Percentiles rank a stretch among this genome's conserved stretches.
Conservation (phyloP, 352 stramenopile genomes). For the Pythium graminicola region DNA sequence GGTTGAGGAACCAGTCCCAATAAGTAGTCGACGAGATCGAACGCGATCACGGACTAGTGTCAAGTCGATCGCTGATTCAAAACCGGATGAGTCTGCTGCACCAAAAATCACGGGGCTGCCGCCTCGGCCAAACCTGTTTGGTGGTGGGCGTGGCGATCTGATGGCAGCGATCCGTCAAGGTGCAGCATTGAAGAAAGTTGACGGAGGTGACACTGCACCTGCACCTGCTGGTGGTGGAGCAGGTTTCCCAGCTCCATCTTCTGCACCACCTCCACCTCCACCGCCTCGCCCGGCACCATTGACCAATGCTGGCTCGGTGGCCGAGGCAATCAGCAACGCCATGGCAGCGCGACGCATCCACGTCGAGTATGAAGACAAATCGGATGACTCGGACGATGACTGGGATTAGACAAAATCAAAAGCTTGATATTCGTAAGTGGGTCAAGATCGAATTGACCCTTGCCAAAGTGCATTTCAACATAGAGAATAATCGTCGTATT, state of each 20-base stretch:
- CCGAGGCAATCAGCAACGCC: constrained; percentile 74
- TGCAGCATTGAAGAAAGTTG: constrained; percentile 42
- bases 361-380: constrained; percentile 73
- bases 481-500: not conserved
- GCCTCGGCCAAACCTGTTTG: constrained; percentile 62
- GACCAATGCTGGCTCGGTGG: constrained; percentile 52
- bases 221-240: constrained; percentile 1
- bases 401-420: constrained; percentile 40
- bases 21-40: constrained; percentile 14
- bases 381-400: constrained; percentile 73
- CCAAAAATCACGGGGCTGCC: constrained; percentile 39
- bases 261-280: constrained; percentile 14
- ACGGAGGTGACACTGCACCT: not conserved
- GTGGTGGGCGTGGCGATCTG: constrained; percentile 57
- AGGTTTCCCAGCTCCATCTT: constrained; percentile 10
- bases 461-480: not conserved
- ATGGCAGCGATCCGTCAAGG: constrained; percentile 73
- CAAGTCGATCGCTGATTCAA: not conserved
- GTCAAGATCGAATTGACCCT: constrained; percentile 1
- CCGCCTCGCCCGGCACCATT: constrained; percentile 26
- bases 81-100: constrained; percentile 14
- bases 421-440: not conserved
- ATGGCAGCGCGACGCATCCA: constrained; percentile 76
- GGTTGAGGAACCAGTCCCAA: not conserved
- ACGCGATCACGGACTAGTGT: constrained; percentile 20